Percentiles rank a stretch among this genome's conserved stretches.
Conservation (phyloP, 805 yeast species). For the Yueomyces sp. region DNA sequence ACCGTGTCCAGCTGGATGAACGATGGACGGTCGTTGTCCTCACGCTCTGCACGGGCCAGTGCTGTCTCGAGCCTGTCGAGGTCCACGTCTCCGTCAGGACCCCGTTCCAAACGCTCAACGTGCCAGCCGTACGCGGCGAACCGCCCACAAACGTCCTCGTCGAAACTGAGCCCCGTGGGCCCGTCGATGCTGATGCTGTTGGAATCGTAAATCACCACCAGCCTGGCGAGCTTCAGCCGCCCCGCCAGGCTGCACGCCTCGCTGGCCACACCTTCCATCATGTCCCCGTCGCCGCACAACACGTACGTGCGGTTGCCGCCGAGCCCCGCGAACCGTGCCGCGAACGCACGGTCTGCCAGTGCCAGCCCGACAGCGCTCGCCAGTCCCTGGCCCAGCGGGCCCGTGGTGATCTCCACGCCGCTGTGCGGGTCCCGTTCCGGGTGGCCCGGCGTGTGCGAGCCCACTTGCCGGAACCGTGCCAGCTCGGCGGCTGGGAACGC, state of each 20-base stretch:
- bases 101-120: slow-evolving; percentile 44
- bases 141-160: slow-evolving; percentile 81
- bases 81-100: slow-evolving; percentile 57
- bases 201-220: slow-evolving; percentile 93
- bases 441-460: slow-evolving; percentile 93
- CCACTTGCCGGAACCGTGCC: slow-evolving; percentile 79
- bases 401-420: slow-evolving; percentile 95
- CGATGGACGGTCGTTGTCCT: slow-evolving; percentile 69
- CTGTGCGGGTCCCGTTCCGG: slow-evolving; percentile 77
- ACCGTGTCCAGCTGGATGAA: slow-evolving; percentile 79
- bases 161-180: slow-evolving; percentile 75
- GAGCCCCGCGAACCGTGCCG: slow-evolving; percentile 89
- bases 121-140: slow-evolving; percentile 94
- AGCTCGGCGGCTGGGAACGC: slow-evolving; percentile 58
- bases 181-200: slow-evolving; percentile 97
- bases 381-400: slow-evolving; percentile 98
- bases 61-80: slow-evolving; percentile 58
- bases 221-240: slow-evolving; percentile 82
- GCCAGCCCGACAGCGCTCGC: slow-evolving; percentile 94
- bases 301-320: slow-evolving; percentile 58
- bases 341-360: slow-evolving; percentile 81
- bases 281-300: slow-evolving; percentile 93
- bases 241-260: slow-evolving; percentile 95
- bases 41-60: slow-evolving; percentile 60
- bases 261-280: slow-evolving; percentile 94